phyloP scores from a whole-genome alignment of 371 early-diverging fungal species.

The Saksenaea vasiformis region DNA sequence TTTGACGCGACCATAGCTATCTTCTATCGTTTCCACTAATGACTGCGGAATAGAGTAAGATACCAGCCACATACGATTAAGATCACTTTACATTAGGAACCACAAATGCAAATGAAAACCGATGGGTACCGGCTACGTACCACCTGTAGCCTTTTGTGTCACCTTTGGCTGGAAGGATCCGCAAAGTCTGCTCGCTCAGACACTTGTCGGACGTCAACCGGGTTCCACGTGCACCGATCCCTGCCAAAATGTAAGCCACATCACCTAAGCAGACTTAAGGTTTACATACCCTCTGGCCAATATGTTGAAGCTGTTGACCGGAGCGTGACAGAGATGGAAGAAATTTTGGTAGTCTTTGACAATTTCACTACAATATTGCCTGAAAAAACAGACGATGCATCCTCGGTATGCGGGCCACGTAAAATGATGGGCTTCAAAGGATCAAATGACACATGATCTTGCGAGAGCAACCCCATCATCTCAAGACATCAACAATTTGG shows the following conservation, averaged over 20 bases:
- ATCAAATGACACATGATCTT: slow-evolving; percentile 43
- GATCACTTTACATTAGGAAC: slow-evolving; percentile 38
- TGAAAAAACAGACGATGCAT: slow-evolving; percentile 33
- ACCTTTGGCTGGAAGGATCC: slow-evolving; percentile 23
- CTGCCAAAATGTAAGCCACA: slow-evolving; percentile 16
- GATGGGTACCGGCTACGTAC: slow-evolving; percentile 36
- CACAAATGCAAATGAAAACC: slow-evolving; percentile 46
- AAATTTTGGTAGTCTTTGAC: slow-evolving; percentile 36
- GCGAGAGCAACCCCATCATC: slow-evolving; percentile 28
- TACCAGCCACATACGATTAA: background rate
- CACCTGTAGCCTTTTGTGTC: slow-evolving; percentile 18
- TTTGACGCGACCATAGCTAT: slow-evolving; percentile 42
- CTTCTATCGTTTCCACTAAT: slow-evolving; percentile 39
- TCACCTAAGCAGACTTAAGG: background rate
- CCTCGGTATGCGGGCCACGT: slow-evolving; percentile 42
- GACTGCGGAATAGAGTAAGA: slow-evolving; percentile 26
- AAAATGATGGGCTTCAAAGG: slow-evolving; percentile 48
- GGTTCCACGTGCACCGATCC: slow-evolving; percentile 46
- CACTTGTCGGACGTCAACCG: slow-evolving; percentile 35
- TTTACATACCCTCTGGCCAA: slow-evolving; percentile 48
- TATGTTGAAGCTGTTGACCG: slow-evolving; percentile 43
- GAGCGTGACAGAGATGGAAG: slow-evolving; percentile 34
- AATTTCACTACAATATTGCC: slow-evolving; percentile 42
- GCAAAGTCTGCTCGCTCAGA: slow-evolving; percentile 31
- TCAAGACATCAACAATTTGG: slow-evolving; percentile 2